Conservation (phyloP, 208 protist genomes). For the Leishmania tarentolae region DNA sequence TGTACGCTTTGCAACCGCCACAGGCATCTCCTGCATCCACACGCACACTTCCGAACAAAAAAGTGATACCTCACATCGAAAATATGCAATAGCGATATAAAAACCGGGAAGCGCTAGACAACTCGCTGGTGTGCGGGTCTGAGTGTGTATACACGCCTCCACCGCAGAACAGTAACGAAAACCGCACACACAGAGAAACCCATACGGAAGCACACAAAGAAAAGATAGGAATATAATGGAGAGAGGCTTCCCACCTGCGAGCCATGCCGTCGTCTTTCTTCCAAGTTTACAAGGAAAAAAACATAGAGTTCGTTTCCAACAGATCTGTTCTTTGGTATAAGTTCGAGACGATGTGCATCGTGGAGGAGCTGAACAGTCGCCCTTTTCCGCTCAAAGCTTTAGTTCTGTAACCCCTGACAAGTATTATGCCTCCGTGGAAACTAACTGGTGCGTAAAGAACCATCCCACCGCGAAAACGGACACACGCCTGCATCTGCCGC, state of each 20-base stretch:
- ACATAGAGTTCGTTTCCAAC: not conserved
- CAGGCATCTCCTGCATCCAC: not conserved
- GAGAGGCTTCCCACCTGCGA: not conserved
- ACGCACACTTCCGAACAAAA: not conserved
- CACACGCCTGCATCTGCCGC: not conserved
- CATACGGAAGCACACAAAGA: constrained; percentile 1
- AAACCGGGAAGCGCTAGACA: not conserved
- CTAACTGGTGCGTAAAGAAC: not conserved
- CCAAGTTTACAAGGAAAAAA: not conserved
- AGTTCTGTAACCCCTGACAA: not conserved
- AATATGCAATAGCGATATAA: not conserved
- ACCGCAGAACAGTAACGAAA: not conserved
- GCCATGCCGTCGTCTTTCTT: not conserved
- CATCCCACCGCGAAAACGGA: not conserved
- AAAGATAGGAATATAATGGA: not conserved
- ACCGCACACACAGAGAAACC: not conserved
- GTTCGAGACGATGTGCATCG: not conserved
- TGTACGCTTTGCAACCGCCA: not conserved
- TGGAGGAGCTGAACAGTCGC: not conserved
- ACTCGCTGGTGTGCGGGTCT: not conserved
- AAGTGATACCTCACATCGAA: not conserved
- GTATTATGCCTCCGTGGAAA: not conserved
- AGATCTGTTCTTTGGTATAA: not conserved
- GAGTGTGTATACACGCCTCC: constrained; percentile 4
- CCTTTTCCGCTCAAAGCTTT: not conserved